Evolutionary conservation across 768 basidiomycete species (phyloP).

Genomic region (Boletus vermiculosoides): DNA sequence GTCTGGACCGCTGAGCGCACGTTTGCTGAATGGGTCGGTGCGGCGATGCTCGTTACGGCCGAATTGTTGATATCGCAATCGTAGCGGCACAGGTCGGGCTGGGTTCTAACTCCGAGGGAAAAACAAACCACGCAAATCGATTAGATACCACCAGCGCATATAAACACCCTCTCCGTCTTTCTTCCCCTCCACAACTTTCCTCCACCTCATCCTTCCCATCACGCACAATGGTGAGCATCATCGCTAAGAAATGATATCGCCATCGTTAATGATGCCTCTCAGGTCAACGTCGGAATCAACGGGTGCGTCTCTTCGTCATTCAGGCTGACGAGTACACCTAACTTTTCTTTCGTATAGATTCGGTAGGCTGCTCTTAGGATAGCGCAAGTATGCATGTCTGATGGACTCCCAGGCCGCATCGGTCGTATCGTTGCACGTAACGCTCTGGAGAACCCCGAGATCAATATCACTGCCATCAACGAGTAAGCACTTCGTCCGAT

Average conservation of each 20-base stretch:
- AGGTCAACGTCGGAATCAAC: slow-evolving; percentile 94
- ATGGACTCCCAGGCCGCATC: slow-evolving; percentile 74
- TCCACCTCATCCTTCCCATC: slow-evolving; percentile 6
- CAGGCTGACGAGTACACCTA: slow-evolving; percentile 8
- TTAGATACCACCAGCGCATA: slow-evolving; percentile 25
- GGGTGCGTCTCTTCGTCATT: slow-evolving; percentile 55
- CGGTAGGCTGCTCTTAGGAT: slow-evolving; percentile 48
- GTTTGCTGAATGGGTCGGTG: slow-evolving; percentile 7
- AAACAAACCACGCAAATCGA: slow-evolving; percentile 20
- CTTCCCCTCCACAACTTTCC: background rate
- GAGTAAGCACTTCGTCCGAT: slow-evolving; percentile 55
- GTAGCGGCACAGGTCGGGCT: slow-evolving; percentile 16
- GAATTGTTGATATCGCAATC: background rate
- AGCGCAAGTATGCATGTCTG: background rate
- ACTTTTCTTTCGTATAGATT: slow-evolving; percentile 45
- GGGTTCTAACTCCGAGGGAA: slow-evolving; percentile 27
- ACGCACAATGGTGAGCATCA: slow-evolving; percentile 27
- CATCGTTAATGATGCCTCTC: slow-evolving; percentile 4
- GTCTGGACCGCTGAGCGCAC: background rate
- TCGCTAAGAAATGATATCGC: background rate
- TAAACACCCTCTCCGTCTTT: slow-evolving; percentile 20
- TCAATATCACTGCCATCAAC: slow-evolving; percentile 92
- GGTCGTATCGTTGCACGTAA: slow-evolving; percentile 98
- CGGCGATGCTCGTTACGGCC: slow-evolving; percentile 14
- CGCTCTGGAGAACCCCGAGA: slow-evolving; percentile 70